Conservation (phyloP, 2,329 filamentous ascomycete species). For the Cladosporium sphaerospermum region DNA sequence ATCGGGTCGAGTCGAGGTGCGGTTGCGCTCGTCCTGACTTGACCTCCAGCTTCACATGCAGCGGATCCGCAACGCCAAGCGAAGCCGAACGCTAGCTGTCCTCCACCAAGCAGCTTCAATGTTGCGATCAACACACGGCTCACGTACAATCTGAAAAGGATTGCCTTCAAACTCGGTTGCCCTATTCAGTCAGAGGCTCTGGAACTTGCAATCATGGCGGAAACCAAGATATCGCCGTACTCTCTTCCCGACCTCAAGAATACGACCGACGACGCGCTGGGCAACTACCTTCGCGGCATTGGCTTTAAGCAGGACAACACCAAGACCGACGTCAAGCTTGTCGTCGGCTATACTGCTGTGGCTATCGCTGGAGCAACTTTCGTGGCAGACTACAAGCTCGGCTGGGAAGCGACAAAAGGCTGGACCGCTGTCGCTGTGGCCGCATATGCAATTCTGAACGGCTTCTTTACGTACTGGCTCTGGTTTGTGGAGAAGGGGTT, state of each 20-base stretch:
- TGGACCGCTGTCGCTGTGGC: conserved; percentile 75
- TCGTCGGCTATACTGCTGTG: conserved; percentile 77
- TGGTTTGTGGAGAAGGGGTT: conserved; percentile 73
- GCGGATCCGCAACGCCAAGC: conserved; percentile 4
- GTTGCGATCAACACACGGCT: background rate
- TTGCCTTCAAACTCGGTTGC: no score
- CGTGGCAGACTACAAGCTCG: conserved; percentile 83
- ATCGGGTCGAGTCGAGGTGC: background rate
- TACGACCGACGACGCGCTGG: conserved; percentile 88
- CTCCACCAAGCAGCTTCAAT: background rate
- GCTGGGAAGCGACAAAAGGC: conserved; percentile 78
- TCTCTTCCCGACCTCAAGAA: conserved; percentile 77
- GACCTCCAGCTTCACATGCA: conserved; percentile 5
- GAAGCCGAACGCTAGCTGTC: background rate
- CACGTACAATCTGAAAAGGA: no score
- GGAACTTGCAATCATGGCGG: conserved; percentile 20
- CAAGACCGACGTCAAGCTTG: conserved; percentile 75
- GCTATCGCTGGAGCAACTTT: conserved; percentile 76
- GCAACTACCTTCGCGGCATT: conserved; percentile 86
- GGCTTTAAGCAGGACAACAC: conserved; percentile 76
- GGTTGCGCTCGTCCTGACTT: background rate
- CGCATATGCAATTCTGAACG: conserved; percentile 73
- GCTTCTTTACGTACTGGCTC: conserved; percentile 74
- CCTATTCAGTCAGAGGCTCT: no score
- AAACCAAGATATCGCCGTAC: conserved; percentile 30